These are phyloP conservation scores for Trichothecium sympodiale DNA, from an alignment of 2,329 filamentous ascomycete species.

Conservation along the genomic window DNA sequence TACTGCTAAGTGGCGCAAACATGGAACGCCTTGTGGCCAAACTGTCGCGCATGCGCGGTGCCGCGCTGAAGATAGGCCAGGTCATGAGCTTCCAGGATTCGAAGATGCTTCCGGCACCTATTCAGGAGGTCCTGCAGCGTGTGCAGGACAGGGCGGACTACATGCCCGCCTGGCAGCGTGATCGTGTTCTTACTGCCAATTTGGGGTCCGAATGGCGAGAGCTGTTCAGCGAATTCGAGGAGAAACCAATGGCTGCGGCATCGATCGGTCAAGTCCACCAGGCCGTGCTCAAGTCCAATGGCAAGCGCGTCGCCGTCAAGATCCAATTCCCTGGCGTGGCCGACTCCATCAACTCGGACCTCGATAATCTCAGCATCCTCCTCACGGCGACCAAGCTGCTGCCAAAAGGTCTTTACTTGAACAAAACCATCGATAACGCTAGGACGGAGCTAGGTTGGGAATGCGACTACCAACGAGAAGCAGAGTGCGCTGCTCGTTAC, in stretches of 20 bases:
- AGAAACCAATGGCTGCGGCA: conserved; percentile 85
- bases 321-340: conserved; percentile 96
- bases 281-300: conserved; percentile 65
- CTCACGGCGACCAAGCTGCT: conserved; percentile 83
- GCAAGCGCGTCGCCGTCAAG: conserved; percentile 79
- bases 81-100: conserved; percentile 98
- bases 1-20: conserved; percentile 80
- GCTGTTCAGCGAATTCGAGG: conserved; percentile 75
- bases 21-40: conserved; percentile 90
- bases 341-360: conserved; percentile 89
- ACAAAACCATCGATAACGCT: conserved; percentile 96
- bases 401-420: conserved; percentile 83
- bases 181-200: conserved; percentile 69
- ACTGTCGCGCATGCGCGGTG: conserved; percentile 90
- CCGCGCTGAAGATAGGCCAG: conserved; percentile 92
- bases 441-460: conserved; percentile 90
- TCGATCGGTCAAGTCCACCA: conserved; percentile 96
- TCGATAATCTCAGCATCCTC: conserved; percentile 85
- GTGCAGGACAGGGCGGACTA: conserved; percentile 97
- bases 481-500: conserved; percentile 68
- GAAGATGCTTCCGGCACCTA: conserved; percentile 80
- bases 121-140: conserved; percentile 82
- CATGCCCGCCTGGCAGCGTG: conserved; percentile 89
- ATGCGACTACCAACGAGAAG: conserved; percentile 89
- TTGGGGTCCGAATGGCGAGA: conserved; percentile 77